A percentile compares a stretch with the other conserved stretches of the same genome.
Conservation (phyloP, 2,329 filamentous ascomycete genomes). For the Microcera coccophila region DNA sequence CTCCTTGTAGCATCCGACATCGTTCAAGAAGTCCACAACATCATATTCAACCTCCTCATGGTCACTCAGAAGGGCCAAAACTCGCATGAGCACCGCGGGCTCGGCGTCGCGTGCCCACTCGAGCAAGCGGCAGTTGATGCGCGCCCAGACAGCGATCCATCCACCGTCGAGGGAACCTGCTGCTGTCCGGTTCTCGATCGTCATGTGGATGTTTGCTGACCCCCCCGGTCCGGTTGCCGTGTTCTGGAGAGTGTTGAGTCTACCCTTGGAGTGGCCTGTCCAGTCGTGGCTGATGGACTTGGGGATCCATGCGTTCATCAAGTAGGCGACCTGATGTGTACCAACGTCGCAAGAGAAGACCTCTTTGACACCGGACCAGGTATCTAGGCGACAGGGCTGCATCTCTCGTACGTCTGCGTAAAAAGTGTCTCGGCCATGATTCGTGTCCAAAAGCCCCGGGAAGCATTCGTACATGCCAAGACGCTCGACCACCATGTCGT, state of each 20-base stretch:
- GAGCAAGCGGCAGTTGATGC: slow-evolving; percentile 31
- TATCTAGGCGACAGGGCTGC: background rate
- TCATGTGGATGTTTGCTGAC: slow-evolving; percentile 6
- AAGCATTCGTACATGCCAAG: background rate
- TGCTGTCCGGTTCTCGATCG: slow-evolving; percentile 38
- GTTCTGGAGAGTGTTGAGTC: background rate
- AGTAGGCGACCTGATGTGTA: slow-evolving; percentile 17
- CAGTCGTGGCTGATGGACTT: slow-evolving; percentile 22
- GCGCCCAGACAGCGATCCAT: slow-evolving; percentile 34
- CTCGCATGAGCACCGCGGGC: slow-evolving; percentile 28
- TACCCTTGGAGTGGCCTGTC: slow-evolving; percentile 16
- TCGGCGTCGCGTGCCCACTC: slow-evolving; percentile 25
- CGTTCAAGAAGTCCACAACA: slow-evolving; percentile 34
- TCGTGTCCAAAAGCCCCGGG: background rate
- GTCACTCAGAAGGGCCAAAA: slow-evolving; percentile 22
- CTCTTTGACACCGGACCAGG: slow-evolving; percentile 22
- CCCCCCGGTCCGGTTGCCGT: background rate
- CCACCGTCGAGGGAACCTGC: slow-evolving; percentile 31
- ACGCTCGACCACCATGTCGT: background rate
- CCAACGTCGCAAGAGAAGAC: slow-evolving; percentile 24
- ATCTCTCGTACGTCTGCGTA: background rate
- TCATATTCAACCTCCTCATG: slow-evolving; percentile 27
- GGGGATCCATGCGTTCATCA: slow-evolving; percentile 8
- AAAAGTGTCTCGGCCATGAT: background rate
- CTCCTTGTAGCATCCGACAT: slow-evolving; percentile 32